These are phyloP conservation scores for Talaromyces sp. DNA, from an alignment of 2,329 filamentous ascomycete genomes.

Conservation along the genomic window DNA sequence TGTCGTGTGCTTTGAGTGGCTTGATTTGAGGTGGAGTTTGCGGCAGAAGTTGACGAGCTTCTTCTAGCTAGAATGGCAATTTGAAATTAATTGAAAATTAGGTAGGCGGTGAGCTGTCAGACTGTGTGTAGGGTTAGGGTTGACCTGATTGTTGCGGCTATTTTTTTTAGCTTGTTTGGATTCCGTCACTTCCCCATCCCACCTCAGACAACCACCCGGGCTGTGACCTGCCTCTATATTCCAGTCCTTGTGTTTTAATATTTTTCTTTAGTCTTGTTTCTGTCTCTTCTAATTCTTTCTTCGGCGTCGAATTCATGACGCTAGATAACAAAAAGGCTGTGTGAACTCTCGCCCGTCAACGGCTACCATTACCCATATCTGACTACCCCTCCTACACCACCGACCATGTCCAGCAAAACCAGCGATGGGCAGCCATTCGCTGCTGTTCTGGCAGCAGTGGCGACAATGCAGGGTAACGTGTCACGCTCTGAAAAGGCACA, in stretches of 20 bases:
- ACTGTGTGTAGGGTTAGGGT: not conserved
- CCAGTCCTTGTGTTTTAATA: conserved; percentile 4
- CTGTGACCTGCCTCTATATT: conserved; percentile 15
- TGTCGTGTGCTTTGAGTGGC: conserved; percentile 15
- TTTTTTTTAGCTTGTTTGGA: conserved; percentile 29
- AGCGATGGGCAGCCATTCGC: conserved; percentile 68
- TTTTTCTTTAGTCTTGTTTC: not conserved
- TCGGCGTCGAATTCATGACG: conserved; percentile 12
- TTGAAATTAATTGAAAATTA: too few relatives aligned
- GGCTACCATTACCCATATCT: conserved; percentile 13
- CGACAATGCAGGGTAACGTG: conserved; percentile 82
- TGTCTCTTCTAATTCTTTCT: not conserved
- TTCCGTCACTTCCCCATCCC: conserved; percentile 17
- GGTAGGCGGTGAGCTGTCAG: not conserved
- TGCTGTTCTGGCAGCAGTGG: conserved; percentile 81
- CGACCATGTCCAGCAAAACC: conserved; percentile 63
- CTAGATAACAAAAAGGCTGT: not conserved
- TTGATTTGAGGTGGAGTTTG: conserved; percentile 11
- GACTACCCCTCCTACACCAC: conserved; percentile 15
- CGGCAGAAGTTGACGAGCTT: conserved; percentile 2
- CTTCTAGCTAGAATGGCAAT: not conserved
- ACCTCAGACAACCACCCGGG: conserved; percentile 23
- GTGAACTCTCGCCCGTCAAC: conserved; percentile 8
- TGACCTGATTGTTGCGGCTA: not conserved
- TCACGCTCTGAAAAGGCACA: conserved; percentile 80